A percentile compares a stretch with the other conserved stretches of the same genome.
Conservation (phyloP, 176 grass and related monocot species). For the Raddia guianensis region DNA sequence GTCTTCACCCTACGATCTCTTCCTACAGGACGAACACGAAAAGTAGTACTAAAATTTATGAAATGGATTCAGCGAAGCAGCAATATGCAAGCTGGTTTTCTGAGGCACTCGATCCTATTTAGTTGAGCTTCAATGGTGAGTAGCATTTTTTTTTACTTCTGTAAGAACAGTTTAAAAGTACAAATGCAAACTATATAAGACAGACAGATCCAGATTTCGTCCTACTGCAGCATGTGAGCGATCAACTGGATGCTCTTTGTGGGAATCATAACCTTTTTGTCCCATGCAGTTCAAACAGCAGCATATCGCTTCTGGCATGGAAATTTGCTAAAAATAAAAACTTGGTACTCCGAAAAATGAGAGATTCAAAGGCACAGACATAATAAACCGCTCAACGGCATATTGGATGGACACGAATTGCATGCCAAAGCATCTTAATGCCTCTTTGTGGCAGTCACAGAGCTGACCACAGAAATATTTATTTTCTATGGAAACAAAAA, state of each 20-base stretch:
- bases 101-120: slow-evolving; percentile 12
- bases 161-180: background rate
- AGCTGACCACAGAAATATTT: background rate
- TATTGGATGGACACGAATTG: background rate
- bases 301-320: slow-evolving; percentile 11
- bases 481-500: slow-evolving; percentile 1
- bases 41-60: slow-evolving; percentile 25
- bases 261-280: slow-evolving; percentile 20
- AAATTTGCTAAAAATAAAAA: slow-evolving; percentile 19
- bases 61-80: background rate
- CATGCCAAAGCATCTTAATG: slow-evolving; percentile 4
- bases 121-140: background rate
- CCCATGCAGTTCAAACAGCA: slow-evolving; percentile 23
- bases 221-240: slow-evolving; percentile 31
- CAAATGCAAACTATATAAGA: slow-evolving; percentile 20
- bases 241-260: slow-evolving; percentile 32
- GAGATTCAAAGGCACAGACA: background rate
- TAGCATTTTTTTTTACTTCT: background rate
- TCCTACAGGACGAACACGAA: slow-evolving; percentile 10
- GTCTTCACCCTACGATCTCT: slow-evolving; percentile 11
- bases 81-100: background rate
- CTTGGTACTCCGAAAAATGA: background rate
- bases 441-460: background rate
- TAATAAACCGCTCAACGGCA: background rate
- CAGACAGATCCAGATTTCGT: slow-evolving; percentile 34